Conservation (phyloP, 2,329 filamentous ascomycete genomes). For the Tolypocladium tropicale region DNA sequence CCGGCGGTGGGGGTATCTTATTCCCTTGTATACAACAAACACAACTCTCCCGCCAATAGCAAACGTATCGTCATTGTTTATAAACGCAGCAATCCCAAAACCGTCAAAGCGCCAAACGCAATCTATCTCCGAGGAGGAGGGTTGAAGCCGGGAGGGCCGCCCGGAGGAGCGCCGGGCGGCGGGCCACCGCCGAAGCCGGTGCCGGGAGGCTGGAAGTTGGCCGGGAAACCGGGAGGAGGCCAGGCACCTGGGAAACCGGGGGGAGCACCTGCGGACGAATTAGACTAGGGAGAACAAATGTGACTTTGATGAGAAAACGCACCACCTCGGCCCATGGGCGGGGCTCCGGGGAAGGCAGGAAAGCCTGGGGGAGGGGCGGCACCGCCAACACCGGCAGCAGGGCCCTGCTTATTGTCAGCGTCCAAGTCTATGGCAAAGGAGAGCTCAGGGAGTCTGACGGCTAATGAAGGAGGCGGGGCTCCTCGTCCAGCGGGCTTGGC, state of each 20-base stretch:
- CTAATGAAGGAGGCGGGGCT: conserved; percentile 60
- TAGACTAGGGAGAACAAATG: conserved; percentile 13
- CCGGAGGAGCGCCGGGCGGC: conserved; percentile 26
- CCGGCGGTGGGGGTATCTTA: neutral
- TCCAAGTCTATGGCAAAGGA: neutral
- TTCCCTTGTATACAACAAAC: conserved; percentile 8
- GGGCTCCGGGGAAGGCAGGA: conserved; percentile 41
- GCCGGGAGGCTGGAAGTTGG: conserved; percentile 4
- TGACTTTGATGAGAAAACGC: conserved; percentile 19
- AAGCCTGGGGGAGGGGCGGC: conserved; percentile 53
- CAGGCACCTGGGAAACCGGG: conserved; percentile 37
- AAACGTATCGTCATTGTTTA: conserved; percentile 14
- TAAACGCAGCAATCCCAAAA: conserved; percentile 12
- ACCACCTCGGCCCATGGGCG: conserved; percentile 42
- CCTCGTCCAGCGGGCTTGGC: conserved; percentile 86
- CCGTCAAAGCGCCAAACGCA: conserved; percentile 15
- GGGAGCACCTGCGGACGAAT: conserved; percentile 29
- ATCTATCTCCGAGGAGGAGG: conserved; percentile 53
- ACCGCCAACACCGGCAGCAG: conserved; percentile 77
- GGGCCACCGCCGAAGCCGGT: conserved; percentile 4
- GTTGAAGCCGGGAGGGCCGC: conserved; percentile 63
- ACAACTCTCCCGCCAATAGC: conserved; percentile 10
- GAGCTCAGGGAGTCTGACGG: conserved; percentile 37
- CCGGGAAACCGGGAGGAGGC: conserved; percentile 3
- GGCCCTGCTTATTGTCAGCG: conserved; percentile 41